Evolutionary conservation across 1,284 basidiomycete species (phyloP).

Genomic region (Ustilago crameri): DNA sequence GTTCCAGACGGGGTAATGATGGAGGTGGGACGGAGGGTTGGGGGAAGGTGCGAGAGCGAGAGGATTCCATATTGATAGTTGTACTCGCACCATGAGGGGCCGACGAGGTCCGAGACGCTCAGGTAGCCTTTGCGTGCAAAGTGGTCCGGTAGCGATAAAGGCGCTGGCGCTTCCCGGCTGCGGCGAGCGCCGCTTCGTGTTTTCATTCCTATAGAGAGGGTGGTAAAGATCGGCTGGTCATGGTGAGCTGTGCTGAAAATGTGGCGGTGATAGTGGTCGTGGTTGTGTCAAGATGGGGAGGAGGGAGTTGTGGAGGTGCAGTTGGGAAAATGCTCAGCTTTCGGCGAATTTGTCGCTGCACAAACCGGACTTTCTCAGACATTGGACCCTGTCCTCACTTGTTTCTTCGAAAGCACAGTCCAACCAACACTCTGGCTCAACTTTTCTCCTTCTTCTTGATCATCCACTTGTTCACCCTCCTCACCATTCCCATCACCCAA

Average conservation of each 20-base stretch:
- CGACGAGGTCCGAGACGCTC: conserved; percentile 62
- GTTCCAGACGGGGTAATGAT: conserved; percentile 56
- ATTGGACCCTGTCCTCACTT: background rate
- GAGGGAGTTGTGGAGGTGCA: background rate
- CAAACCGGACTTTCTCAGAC: conserved; percentile 7
- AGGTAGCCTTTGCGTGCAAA: conserved; percentile 46
- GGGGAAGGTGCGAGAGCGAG: conserved; percentile 51
- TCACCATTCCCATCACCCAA: background rate
- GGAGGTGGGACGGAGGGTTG: conserved; percentile 41
- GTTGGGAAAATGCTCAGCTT: background rate
- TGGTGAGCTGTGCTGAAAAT: background rate
- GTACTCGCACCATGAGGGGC: conserved; percentile 64
- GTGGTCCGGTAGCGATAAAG: conserved; percentile 39
- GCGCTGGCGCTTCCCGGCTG: conserved; percentile 5
- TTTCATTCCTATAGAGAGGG: background rate
- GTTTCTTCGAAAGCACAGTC: background rate
- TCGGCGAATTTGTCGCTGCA: conserved; percentile 15
- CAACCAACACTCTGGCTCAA: background rate
- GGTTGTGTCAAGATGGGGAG: conserved; percentile 6
- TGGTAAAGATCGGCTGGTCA: background rate
- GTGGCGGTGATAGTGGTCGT: background rate
- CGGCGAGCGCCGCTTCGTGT: background rate
- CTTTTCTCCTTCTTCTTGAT: background rate
- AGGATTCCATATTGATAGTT: conserved; percentile 57
- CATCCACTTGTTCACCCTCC: background rate